phyloP scores from a whole-genome alignment of 208 protist genomes.

The Lotmaria passim region DNA sequence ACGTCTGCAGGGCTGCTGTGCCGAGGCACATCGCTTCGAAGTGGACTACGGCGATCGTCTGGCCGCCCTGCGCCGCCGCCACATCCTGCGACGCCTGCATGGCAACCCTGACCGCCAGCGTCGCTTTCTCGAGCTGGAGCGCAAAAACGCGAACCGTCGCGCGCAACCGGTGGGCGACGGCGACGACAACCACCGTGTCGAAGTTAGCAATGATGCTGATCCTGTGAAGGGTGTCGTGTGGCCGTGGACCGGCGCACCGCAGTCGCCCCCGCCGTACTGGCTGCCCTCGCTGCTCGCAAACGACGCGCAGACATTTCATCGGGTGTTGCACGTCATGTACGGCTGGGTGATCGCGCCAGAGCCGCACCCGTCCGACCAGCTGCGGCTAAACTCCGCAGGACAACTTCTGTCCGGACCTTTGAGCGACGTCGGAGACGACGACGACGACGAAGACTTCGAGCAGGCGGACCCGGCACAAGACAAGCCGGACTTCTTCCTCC shows the following conservation, averaged over 20 bases:
- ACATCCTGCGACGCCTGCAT: slow-evolving; percentile 40
- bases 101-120: slow-evolving; percentile 17
- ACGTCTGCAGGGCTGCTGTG: slow-evolving; percentile 21
- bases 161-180: neutral
- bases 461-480: slow-evolving; percentile 30
- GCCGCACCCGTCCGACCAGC: slow-evolving; percentile 29
- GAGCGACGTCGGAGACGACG: slow-evolving; percentile 20
- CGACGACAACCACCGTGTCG: slow-evolving; percentile 29
- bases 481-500: slow-evolving; percentile 22
- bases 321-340: slow-evolving; percentile 66
- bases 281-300: slow-evolving; percentile 67
- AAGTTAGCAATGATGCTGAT: slow-evolving; percentile 29
- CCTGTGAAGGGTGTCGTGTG: slow-evolving; percentile 22
- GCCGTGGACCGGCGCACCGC: slow-evolving; percentile 20
- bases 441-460: slow-evolving; percentile 24
- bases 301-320: slow-evolving; percentile 62
- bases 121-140: slow-evolving; percentile 23
- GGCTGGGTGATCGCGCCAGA: slow-evolving; percentile 62
- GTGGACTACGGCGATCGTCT: slow-evolving; percentile 31
- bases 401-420: slow-evolving; percentile 9
- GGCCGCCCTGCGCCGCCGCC: slow-evolving; percentile 20
- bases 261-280: slow-evolving; percentile 63
- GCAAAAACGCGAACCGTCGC: slow-evolving; percentile 3
- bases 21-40: slow-evolving; percentile 28
- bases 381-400: slow-evolving; percentile 21